phyloP scores from a whole-genome alignment of 2,329 filamentous ascomycete genomes.

The Pyricularia pennisetigena region DNA sequence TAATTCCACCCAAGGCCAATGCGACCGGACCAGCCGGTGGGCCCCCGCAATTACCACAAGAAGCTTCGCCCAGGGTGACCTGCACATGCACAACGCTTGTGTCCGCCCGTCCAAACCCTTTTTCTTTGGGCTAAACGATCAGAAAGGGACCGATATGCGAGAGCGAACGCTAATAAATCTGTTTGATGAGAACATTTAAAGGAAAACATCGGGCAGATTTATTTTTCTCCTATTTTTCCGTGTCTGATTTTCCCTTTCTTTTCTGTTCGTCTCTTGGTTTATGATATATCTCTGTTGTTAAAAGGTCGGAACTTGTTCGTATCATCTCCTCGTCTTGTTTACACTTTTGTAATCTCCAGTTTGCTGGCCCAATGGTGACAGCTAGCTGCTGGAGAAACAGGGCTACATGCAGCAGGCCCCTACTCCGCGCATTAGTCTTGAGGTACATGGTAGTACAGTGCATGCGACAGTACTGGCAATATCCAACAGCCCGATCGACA shows the following conservation, averaged over 20 bases:
- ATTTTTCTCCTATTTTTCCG: background rate
- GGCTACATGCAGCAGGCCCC: too few species aligned
- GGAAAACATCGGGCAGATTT: background rate
- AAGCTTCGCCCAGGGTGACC: background rate
- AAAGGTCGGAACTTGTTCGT: background rate
- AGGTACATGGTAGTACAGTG: background rate
- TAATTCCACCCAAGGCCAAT: background rate
- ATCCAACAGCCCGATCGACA: background rate
- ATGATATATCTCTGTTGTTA: too few species aligned
- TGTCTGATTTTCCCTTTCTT: background rate
- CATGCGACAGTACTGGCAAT: background rate
- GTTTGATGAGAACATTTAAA: background rate
- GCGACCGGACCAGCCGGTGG: background rate
- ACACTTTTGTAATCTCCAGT: background rate
- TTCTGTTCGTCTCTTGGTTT: background rate
- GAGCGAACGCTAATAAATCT: background rate
- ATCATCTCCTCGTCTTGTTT: background rate
- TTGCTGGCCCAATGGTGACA: background rate
- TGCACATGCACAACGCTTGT: background rate
- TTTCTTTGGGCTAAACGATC: background rate
- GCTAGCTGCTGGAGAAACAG: background rate
- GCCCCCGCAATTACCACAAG: background rate
- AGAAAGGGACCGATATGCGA: background rate
- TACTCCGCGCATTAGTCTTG: too few species aligned
- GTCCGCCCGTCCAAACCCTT: background rate